These are phyloP conservation scores for Pseudonitzschia multiseries DNA, from an alignment of 108 stramenopile genomes.

Conservation along the genomic window DNA sequence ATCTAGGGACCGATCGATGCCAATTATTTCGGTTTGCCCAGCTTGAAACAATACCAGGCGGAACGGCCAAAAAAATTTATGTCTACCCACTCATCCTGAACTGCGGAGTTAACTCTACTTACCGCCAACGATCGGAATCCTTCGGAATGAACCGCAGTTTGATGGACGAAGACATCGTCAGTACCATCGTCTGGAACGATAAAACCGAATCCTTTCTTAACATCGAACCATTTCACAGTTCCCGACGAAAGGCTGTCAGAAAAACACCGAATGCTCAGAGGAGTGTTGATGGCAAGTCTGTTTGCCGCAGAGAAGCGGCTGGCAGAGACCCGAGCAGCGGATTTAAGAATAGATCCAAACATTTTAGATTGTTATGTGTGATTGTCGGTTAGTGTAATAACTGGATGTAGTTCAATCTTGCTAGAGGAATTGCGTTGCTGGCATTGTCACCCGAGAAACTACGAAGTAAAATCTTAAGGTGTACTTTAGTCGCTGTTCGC, in stretches of 20 bases:
- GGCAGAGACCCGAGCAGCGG: not conserved
- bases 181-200: slow-evolving; percentile 66
- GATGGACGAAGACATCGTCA: slow-evolving; percentile 77
- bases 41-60: not conserved
- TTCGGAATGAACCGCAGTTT: slow-evolving; percentile 56
- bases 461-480: too few species aligned
- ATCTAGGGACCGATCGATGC: not conserved
- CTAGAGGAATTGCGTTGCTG: not conserved
- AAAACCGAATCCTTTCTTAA: slow-evolving; percentile 84
- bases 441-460: too few species aligned
- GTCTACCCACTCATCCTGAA: not conserved
- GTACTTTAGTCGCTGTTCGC: not conserved
- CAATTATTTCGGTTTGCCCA: not conserved
- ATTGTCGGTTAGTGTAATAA: not conserved
- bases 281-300: slow-evolving; percentile 12
- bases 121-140: slow-evolving; percentile 71
- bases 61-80: not conserved
- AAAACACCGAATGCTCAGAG: slow-evolving; percentile 7
- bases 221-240: slow-evolving; percentile 83
- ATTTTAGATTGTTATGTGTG: slow-evolving; percentile 14
- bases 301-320: not conserved
- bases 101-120: slow-evolving; percentile 20
- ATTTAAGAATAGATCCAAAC: slow-evolving; percentile 26
- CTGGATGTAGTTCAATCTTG: not conserved
- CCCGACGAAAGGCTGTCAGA: slow-evolving; percentile 35